Evolutionary conservation across 1,284 basidiomycete genomes (phyloP), one percentile per base, ranked within the genome.

Genomic region (Tremellales sp.): DNA sequence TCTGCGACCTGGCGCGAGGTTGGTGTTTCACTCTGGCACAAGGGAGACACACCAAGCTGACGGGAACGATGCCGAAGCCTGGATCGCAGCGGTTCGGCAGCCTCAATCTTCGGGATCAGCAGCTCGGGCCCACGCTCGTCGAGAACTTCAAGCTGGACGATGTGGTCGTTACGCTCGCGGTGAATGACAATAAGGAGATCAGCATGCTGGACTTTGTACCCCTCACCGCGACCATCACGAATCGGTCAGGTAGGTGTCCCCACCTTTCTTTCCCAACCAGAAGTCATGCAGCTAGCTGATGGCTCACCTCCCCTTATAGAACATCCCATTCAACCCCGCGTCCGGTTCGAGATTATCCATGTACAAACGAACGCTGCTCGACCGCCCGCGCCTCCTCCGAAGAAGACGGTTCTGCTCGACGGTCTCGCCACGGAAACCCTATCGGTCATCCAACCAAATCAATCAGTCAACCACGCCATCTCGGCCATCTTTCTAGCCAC

Each of bases 1-100:
- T 75, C 72, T 16, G 85, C 84, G 8, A 76, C 74, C 12, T 97
- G 93, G 93, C 80, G 78, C 60, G 91, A 97, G 79, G 88, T 87
- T 50, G 53, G 77, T 47, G 33, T 26, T 47, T 43, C 13, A 25
- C 14, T 8, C 29, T 10, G 22, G 26, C 10, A 5, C 40, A 7
- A 29, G n/a, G 14, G 24, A 33, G 43, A 6, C 31, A 16, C 34
- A 4, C 7, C 13, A 18, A 22, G 16, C 18, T 22, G 6, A 38
- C 22, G 37, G 18, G 13, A 26, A 10, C 36, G 42, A 28, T 16
- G 28, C 45, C 22, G 36, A 60, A 92, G 87, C 83, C 80, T 35
- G 85, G 84, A 29, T 86, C 86, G 1, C 78, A 75, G 24, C 82
- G 91, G 18, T 75, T 75, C 5, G 91, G 91, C 5, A 78, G 81